A percentile compares a stretch with the other conserved stretches of the same genome.
Conservation (phyloP, 805 yeast species). For the Wickerhamiella cacticola region DNA sequence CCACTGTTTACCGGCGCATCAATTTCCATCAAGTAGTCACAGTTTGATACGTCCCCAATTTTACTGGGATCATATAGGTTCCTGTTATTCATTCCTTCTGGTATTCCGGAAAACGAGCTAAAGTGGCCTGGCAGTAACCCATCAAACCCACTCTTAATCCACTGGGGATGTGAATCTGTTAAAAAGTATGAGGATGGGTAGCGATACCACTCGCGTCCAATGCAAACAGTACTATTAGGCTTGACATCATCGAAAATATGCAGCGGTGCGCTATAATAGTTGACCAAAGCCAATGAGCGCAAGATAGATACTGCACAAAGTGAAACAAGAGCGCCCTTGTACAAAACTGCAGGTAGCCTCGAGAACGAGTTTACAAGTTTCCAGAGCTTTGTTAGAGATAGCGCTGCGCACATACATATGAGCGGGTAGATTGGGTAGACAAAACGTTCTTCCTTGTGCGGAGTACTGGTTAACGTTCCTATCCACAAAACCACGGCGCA, state of each 20-base stretch:
- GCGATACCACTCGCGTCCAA: slow-evolving; percentile 94
- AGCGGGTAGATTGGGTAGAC: slow-evolving; percentile 74
- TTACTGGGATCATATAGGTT: slow-evolving; percentile 55
- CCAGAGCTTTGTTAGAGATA: slow-evolving; percentile 29
- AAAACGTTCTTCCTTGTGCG: slow-evolving; percentile 90
- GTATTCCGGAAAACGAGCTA: slow-evolving; percentile 34
- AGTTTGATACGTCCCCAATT: slow-evolving; percentile 36
- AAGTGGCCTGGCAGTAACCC: slow-evolving; percentile 88
- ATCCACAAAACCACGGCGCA: slow-evolving; percentile 57
- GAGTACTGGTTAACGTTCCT: slow-evolving; percentile 53
- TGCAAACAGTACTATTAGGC: slow-evolving; percentile 46
- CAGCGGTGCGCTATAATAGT: slow-evolving; percentile 66
- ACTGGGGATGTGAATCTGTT: slow-evolving; percentile 44
- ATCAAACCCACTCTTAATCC: slow-evolving; percentile 65
- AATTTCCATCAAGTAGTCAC: slow-evolving; percentile 65
- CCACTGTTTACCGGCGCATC: slow-evolving; percentile 36
- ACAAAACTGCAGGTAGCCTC: slow-evolving; percentile 6
- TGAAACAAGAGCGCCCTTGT: slow-evolving; percentile 12
- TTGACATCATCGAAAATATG: slow-evolving; percentile 40
- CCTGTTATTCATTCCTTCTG: slow-evolving; percentile 60
- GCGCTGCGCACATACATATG: slow-evolving; percentile 50
- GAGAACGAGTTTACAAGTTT: slow-evolving; percentile 10
- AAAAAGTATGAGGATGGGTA: slow-evolving; percentile 81
- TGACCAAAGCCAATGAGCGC: slow-evolving; percentile 48
- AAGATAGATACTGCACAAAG: slow-evolving; percentile 31